Evolutionary conservation across 1,284 basidiomycete species (phyloP).

Genomic region (Ceratorhiza oryzae-sativae): DNA sequence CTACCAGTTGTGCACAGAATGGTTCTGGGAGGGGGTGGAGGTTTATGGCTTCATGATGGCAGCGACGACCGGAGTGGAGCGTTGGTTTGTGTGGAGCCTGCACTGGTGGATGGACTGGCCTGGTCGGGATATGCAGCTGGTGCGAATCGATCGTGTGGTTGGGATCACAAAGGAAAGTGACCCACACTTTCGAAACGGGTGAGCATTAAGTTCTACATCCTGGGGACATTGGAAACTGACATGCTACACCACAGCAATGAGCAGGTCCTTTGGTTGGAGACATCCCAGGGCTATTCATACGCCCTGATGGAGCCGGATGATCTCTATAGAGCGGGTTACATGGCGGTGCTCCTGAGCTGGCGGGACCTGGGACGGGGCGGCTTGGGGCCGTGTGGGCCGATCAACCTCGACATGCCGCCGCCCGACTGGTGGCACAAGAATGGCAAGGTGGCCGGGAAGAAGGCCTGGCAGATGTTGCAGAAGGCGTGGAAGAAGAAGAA

Average conservation of each 20-base stretch:
- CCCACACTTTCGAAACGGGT: background rate
- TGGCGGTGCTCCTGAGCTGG: no score
- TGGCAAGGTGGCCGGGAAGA: background rate
- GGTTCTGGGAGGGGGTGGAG: slow-evolving; percentile 4
- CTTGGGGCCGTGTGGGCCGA: background rate
- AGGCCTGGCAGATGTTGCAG: background rate
- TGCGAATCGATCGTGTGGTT: background rate
- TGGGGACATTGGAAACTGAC: background rate
- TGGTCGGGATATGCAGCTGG: background rate
- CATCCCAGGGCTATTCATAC: background rate
- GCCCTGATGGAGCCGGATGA: slow-evolving; percentile 3
- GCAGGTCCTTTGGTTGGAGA: background rate
- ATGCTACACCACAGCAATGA: background rate
- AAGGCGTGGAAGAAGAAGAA: background rate
- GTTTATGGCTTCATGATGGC: background rate
- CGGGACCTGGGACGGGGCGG: background rate
- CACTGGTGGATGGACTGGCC: background rate
- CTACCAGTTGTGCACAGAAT: background rate
- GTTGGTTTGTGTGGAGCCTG: slow-evolving; percentile 4
- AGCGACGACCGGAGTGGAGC: background rate
- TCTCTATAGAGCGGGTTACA: no score
- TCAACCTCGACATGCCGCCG: background rate
- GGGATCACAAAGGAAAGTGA: background rate
- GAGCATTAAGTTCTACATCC: background rate
- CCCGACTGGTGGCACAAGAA: slow-evolving; percentile 1